Base-by-base conservation (phyloP, 345 rosid genomes). In the Syzygium grande region DNA sequence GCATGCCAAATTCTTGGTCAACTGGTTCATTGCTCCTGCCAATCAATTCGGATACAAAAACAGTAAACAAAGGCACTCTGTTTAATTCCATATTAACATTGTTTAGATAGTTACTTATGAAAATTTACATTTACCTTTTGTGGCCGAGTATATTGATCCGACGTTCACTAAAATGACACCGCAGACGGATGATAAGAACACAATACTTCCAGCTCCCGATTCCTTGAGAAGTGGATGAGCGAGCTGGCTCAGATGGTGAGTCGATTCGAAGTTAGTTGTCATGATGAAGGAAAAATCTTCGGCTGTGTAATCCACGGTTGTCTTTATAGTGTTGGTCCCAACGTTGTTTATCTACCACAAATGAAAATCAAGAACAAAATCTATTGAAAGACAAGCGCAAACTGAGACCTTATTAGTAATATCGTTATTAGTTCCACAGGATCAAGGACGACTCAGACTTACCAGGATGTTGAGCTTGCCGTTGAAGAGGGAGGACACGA, bases 391-490 rank as follows among this genome's bases (percentile, higher is more conserved):
- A 30, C 34, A 65, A 65, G 23, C 43, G 17, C 43, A 16, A 68
- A 68, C 1, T 16, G 79, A 6, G 79, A 10, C 79, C 6, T 30
- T 30, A 0, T 30, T 9, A 29, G 15, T 29, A 65, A 65, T 7
- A 65, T 29, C 9, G 9, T 3, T 29, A 17, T 30, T 34, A 23
- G 22, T 30, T 4, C 79, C 6, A 17, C 9, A 15, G 23, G 43
- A 68, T 9, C 43, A 0, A n/a, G 13, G 23, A 65, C 41, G 25
- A 17, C 79, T 17, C 5, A 30, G 11, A 49, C 93, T 90, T 86
- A 94, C 98, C 5, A 97, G 95, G 68, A 97, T 95, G 89, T 93
- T 87, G 85, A 96, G 94, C 86, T 92, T 92, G 88, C 92, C 91
- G 38, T 87, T 78, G 87, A 93, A 95, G 84, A 85, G 19, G 56